Conservation (phyloP, 345 rosid species). For the Anastatica hierochuntica region DNA sequence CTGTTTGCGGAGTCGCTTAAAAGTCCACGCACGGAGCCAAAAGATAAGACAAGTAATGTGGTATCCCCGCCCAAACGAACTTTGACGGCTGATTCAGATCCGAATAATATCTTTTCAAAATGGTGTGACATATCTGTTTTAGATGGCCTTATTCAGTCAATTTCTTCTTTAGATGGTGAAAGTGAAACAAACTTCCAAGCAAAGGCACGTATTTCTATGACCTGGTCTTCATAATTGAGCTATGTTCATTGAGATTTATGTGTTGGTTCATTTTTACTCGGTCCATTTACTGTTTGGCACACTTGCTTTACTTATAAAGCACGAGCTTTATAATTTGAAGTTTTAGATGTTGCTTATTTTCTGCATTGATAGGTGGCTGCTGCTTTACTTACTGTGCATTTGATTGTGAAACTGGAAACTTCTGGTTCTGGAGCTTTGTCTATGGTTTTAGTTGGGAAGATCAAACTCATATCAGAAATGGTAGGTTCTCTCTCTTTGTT, state of each 20-base stretch:
- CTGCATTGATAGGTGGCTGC: constrained; percentile 52
- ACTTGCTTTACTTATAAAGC: constrained; percentile 2
- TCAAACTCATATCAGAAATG: constrained; percentile 34
- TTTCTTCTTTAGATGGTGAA: constrained; percentile 47
- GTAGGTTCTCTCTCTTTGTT: constrained; percentile 31
- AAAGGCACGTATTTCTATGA: constrained; percentile 14
- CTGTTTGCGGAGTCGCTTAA: constrained; percentile 44
- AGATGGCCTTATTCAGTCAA: constrained; percentile 42
- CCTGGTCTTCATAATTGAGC: too few relatives aligned
- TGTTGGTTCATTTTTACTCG: too few relatives aligned
- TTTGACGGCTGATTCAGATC: constrained; percentile 28
- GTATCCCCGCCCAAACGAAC: constrained; percentile 24
- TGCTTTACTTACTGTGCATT: constrained; percentile 52
- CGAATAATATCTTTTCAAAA: constrained; percentile 39
- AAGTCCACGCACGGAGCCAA: constrained; percentile 26
- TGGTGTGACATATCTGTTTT: constrained; percentile 56
- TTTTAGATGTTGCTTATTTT: constrained; percentile 3
- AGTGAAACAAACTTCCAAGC: constrained; percentile 35
- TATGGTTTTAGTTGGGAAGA: constrained; percentile 49
- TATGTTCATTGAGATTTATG: too few relatives aligned
- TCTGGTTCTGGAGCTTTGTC: constrained; percentile 62
- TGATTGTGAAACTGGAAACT: constrained; percentile 51
- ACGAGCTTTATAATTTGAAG: not conserved
- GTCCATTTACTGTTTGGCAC: constrained; percentile 4
- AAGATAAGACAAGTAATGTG: constrained; percentile 25